Conservation (phyloP, 306 rosid genomes). For the Sindora glabra region DNA sequence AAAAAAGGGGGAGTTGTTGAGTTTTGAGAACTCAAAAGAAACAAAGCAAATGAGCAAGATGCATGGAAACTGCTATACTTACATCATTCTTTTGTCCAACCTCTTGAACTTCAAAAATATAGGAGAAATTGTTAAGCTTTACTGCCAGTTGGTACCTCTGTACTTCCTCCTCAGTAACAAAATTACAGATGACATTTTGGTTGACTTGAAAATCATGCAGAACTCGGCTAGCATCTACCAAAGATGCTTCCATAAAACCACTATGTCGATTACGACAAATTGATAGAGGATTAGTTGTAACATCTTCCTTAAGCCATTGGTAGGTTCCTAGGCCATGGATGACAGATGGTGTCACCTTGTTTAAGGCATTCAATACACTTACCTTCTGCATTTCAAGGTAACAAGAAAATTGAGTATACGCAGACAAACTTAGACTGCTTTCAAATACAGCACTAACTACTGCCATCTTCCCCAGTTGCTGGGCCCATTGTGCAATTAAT, state of each 20-base stretch:
- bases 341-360: conserved; percentile 35
- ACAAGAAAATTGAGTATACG: conserved; percentile 70
- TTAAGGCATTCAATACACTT: conserved; percentile 26
- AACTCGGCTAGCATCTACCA: conserved; percentile 49
- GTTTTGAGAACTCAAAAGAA: background rate
- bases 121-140: conserved; percentile 37
- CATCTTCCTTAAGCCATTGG: conserved; percentile 83
- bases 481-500: conserved; percentile 80
- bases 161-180: conserved; percentile 39
- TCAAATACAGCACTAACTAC: conserved; percentile 88
- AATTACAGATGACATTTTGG: conserved; percentile 28
- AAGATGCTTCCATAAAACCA: conserved; percentile 74
- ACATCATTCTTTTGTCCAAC: conserved; percentile 59
- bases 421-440: conserved; percentile 85
- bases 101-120: conserved; percentile 54
- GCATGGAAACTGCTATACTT: conserved; percentile 24
- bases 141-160: conserved; percentile 35
- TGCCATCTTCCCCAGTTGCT: conserved; percentile 75
- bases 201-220: conserved; percentile 52
- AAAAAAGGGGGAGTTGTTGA: background rate
- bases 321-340: conserved; percentile 95
- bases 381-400: conserved; percentile 61
- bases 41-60: background rate
- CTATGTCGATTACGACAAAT: conserved; percentile 44
- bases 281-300: conserved; percentile 43